Percentiles rank a stretch among this genome's conserved stretches.
These are phyloP conservation scores for Magnaporthiopsis incrustans DNA, from an alignment of 2,329 filamentous ascomycete genomes.

Conservation along the genomic window DNA sequence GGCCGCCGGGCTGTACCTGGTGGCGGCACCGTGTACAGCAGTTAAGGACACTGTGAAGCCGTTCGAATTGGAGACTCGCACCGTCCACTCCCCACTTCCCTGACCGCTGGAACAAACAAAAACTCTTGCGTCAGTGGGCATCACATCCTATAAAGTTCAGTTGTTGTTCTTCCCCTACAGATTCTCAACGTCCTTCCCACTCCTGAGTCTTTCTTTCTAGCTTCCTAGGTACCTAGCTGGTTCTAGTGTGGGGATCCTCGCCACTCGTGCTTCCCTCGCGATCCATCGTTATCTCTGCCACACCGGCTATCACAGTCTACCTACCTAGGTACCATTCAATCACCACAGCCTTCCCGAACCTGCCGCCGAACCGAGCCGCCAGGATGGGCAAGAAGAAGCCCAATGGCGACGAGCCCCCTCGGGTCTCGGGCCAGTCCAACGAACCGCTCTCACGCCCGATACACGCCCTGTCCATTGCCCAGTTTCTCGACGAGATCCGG, in stretches of 20 bases:
- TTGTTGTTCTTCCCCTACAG: too few relatives aligned
- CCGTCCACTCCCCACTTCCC: background rate
- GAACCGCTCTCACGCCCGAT: constrained; percentile 51
- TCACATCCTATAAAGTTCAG: too few relatives aligned
- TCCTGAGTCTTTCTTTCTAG: too few relatives aligned
- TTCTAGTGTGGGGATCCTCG: too few relatives aligned
- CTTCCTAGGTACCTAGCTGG: background rate
- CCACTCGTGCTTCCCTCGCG: background rate
- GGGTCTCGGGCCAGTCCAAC: constrained; percentile 35
- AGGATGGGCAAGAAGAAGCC: constrained; percentile 19
- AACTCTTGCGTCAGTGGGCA: background rate
- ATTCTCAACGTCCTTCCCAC: too few relatives aligned
- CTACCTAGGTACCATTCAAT: too few relatives aligned
- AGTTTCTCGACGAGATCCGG: constrained; percentile 42
- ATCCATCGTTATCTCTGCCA: too few relatives aligned
- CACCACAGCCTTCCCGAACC: too few relatives aligned
- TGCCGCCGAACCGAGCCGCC: background rate
- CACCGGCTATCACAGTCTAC: too few relatives aligned
- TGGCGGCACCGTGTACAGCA: too few relatives aligned
- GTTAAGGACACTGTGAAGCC: too few relatives aligned
- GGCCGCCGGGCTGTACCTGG: too few relatives aligned
- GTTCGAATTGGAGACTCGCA: background rate
- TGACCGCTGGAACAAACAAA: background rate
- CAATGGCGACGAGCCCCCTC: constrained; percentile 18
- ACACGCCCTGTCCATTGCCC: constrained; percentile 48